Conservation (phyloP, 768 basidiomycete species). For the Tephrocybe rancida region DNA sequence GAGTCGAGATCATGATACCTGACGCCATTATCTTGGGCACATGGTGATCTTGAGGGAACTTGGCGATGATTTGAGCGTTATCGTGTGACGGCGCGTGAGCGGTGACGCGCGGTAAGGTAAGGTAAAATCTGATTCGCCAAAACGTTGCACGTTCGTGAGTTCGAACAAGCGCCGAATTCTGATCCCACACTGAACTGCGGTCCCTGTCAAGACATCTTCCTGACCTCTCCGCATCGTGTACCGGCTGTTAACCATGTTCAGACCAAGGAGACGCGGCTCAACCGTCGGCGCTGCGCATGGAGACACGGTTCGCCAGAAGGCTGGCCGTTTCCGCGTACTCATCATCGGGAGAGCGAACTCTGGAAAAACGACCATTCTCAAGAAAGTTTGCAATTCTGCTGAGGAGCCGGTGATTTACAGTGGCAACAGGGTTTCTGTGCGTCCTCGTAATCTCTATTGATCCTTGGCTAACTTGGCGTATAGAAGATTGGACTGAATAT, state of each 20-base stretch:
- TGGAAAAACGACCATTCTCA: slow-evolving; percentile 42
- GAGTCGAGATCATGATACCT: no score
- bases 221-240: no score
- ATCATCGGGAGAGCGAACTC: slow-evolving; percentile 42
- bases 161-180: no score
- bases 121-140: no score
- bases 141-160: no score
- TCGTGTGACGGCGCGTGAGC: no score
- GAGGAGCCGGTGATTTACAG: slow-evolving; percentile 32
- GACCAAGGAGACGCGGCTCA: not conserved
- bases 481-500: slow-evolving; percentile 3
- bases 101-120: no score
- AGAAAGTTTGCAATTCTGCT: slow-evolving; percentile 36
- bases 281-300: not conserved
- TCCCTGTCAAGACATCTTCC: no score
- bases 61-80: no score
- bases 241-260: slow-evolving; percentile 3
- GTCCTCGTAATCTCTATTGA: not conserved
- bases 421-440: slow-evolving; percentile 20
- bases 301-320: slow-evolving; percentile 19
- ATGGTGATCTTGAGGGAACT: no score
- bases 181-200: no score
- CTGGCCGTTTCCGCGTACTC: slow-evolving; percentile 36
- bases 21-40: no score
- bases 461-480: not conserved